Base-by-base conservation (phyloP, 495 filamentous ascomycete species). In the Astrothelium subdiscretum region DNA sequence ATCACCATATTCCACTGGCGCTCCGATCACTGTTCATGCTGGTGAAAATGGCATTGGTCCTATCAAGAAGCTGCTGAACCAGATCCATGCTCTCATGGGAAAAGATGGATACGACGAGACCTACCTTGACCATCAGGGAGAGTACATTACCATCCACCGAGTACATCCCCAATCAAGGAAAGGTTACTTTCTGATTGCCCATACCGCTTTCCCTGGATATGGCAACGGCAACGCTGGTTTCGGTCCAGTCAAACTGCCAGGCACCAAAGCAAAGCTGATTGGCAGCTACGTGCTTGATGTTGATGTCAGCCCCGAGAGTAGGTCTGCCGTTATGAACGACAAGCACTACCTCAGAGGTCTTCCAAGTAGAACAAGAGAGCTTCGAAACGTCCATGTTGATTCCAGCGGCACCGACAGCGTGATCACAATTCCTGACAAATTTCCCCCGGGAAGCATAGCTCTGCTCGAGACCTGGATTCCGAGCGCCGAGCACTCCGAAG, bases 401-500 rank as follows among this genome's bases (percentile, higher is more conserved):
- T 75, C 80, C 13, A 78, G 82, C 59, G 83, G 78, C 0, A 78
- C 87, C 24, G 85, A 87, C 52, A 91, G 90, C n/a, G 80, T 84
- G 42, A 89, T 98, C 62, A 85, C 83, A 4, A 83, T 95, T n/a
- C 84, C 87, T 5, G 83, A 89, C 22, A 80, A 81, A 48, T 92
- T 99, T 68, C 87, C 90, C 20, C 91, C 95, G 27, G 95, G 95
- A 65, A 92, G 90, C 65, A 94, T 97, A 64, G 91, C 95, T 24
- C 75, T 99, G 1, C 95, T 96, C 65, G 90, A 97, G 76, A 99
- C 95, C 0, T 96, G 86, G 85, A 92, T 97, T 58, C 91, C 91
- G 4, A 81, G 80, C 8, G 86, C 88, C 3, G 89, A 96, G 64
- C 87, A 92, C 69, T 83, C 85, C 1, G 78, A 83, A 31, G 90